Conservation (phyloP, 352 stramenopile genomes). For the Phytophthora quininea region DNA sequence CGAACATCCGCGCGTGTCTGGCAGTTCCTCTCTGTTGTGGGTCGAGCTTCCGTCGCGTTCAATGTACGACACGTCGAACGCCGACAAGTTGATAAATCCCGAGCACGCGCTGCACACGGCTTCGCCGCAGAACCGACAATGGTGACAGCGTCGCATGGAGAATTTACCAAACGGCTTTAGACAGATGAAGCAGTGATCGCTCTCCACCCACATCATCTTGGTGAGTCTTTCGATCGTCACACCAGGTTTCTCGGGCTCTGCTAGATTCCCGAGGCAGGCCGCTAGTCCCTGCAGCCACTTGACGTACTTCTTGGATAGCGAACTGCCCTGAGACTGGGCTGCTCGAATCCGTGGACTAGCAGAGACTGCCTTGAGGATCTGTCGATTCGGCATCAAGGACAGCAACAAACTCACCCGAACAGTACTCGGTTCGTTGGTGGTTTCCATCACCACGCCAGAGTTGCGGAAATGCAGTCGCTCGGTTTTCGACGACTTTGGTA, state of each 20-base stretch:
- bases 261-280: constrained; percentile 39
- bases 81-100: constrained; percentile 50
- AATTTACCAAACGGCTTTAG: constrained; percentile 60
- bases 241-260: constrained; percentile 28
- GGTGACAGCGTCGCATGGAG: constrained; percentile 50
- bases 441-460: constrained; percentile 50
- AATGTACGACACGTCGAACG: constrained; percentile 32
- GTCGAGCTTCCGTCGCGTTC: constrained; percentile 3
- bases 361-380: constrained; percentile 38
- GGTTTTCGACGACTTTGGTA: constrained; percentile 46
- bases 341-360: constrained; percentile 28
- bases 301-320: constrained; percentile 43
- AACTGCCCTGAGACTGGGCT: constrained; percentile 22
- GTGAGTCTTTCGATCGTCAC: constrained; percentile 25
- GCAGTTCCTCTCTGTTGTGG: constrained; percentile 18
- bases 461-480: constrained; percentile 54
- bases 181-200: constrained; percentile 60
- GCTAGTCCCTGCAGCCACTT: constrained; percentile 62
- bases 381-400: constrained; percentile 49
- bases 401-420: constrained; percentile 58
- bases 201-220: constrained; percentile 49
- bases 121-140: constrained; percentile 74
- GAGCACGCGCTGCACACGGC: constrained; percentile 64
- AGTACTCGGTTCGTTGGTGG: constrained; percentile 33
- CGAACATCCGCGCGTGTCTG: constrained; percentile 27